Conservation (phyloP, 768 basidiomycete genomes). For the Naganishia kalamii region DNA sequence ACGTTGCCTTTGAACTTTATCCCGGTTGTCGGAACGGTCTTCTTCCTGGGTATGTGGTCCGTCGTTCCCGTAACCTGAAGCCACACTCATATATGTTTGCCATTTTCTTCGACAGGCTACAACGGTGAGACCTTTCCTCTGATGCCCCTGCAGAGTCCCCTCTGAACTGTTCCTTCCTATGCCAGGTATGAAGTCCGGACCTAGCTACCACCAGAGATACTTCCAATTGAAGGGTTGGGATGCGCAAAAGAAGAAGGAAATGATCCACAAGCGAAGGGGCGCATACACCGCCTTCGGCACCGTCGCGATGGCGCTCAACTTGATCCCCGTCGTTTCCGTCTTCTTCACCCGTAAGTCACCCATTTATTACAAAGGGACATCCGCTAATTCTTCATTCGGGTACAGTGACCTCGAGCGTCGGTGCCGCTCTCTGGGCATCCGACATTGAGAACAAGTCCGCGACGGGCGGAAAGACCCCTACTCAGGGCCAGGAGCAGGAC, state of each 20-base stretch:
- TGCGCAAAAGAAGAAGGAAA: conserved; percentile 49
- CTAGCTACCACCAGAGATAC: conserved; percentile 60
- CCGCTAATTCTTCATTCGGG: neutral
- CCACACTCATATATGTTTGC: neutral
- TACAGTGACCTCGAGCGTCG: conserved; percentile 57
- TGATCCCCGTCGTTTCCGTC: conserved; percentile 59
- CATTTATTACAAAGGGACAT: neutral
- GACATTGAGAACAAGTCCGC: conserved; percentile 54
- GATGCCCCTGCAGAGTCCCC: neutral
- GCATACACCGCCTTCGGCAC: conserved; percentile 66
- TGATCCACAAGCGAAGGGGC: conserved; percentile 53
- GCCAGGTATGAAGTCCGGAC: conserved; percentile 49
- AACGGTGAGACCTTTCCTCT: conserved; percentile 27
- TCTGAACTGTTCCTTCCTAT: neutral
- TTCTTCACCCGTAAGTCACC: conserved; percentile 50
- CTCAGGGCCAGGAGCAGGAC: conserved; percentile 15
- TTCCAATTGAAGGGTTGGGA: conserved; percentile 62
- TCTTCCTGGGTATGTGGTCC: conserved; percentile 52
- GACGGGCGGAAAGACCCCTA: neutral
- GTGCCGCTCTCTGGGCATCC: conserved; percentile 67
- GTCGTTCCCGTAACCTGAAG: neutral
- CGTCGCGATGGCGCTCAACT: conserved; percentile 56
- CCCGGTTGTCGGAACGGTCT: conserved; percentile 59
- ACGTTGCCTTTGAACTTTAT: conserved; percentile 64
- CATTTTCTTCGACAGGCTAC: conserved; percentile 15